Conservation (phyloP, 768 basidiomycete genomes). For the Lactarius trivialis region DNA sequence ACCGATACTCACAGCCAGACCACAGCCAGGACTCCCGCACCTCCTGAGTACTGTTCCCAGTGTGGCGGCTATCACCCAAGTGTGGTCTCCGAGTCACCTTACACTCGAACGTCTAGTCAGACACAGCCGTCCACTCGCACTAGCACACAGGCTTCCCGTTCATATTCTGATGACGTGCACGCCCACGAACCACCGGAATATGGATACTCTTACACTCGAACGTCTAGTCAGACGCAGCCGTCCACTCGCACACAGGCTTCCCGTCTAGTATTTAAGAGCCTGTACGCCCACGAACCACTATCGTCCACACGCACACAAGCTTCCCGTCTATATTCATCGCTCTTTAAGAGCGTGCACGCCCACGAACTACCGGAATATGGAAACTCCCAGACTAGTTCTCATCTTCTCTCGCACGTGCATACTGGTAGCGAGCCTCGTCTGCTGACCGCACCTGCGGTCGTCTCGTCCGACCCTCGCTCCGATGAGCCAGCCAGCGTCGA, state of each 20-base stretch:
- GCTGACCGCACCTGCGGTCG: too few species aligned
- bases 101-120: too few species aligned
- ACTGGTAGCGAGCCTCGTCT: background rate
- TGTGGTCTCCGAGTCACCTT: background rate
- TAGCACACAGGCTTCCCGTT: background rate
- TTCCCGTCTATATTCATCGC: too few species aligned
- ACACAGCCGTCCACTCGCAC: too few species aligned
- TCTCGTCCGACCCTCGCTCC: background rate
- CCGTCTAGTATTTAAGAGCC: background rate
- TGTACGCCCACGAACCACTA: background rate
- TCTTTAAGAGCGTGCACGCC: too few species aligned
- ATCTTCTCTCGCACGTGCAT: background rate
- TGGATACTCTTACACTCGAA: too few species aligned
- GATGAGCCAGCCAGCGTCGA: background rate
- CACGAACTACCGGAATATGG: background rate
- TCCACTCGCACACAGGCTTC: background rate
- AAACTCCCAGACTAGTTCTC: background rate
- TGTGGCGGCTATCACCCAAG: background rate
- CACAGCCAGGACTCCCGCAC: background rate
- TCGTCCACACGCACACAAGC: too few species aligned
- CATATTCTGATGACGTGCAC: too few species aligned
- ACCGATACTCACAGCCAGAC: background rate
- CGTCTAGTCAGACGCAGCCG: background rate
- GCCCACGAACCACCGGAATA: too few species aligned
- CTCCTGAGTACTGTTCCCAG: too few species aligned